Evolutionary conservation across 768 basidiomycete genomes (phyloP), one percentile per base, ranked within the genome.

Genomic region (Strobilomyces confusus): DNA sequence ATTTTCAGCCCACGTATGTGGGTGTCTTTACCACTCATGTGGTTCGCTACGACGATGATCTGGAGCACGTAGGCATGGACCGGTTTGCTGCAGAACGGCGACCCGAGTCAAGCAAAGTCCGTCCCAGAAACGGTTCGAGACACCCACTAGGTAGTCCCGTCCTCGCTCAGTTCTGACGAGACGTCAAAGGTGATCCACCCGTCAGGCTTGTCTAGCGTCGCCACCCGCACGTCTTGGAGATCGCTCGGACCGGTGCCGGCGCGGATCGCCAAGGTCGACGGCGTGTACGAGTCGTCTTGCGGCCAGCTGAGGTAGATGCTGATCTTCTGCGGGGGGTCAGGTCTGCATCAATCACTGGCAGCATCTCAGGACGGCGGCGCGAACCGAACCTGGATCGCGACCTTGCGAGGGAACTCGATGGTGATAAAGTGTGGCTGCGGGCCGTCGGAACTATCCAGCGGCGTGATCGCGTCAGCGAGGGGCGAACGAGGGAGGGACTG

Each of bases 1-100:
- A 98, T 79, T 33, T 79, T 83, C 37, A 98, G 71, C 4, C 95
- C 95, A 13, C 97, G 83, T 17, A 99, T 90, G 72, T 99, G 97
- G 9, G 97, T 98, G 71, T 99, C 97, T 67, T 98, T 98, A 7
- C 97, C 97, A 62, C 95, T 98, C 86, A 97, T 88, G 66, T 98
- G 94, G 66, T 98, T 99, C 20, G 88, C 84, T 14, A 93, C 77
- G 45, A 99, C 81, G 54, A 95, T 86, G 40, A 98, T 78, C 68
- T 98, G 93, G 3, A 99, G 71, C 11, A 98, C 82, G 63, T 95
- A 94, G 2, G 92, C 90, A 58, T 88, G 83, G 13, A 98, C 81
- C 0, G 93, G 88, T 66, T 87, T 91, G 53, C 94, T 95, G 63
- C 36, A 23, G 15, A 25, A 49, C 20, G 42, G 4, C 20, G 47